Base-by-base conservation (phyloP, 148 eudicot species). In the Camellia granthamiana region DNA sequence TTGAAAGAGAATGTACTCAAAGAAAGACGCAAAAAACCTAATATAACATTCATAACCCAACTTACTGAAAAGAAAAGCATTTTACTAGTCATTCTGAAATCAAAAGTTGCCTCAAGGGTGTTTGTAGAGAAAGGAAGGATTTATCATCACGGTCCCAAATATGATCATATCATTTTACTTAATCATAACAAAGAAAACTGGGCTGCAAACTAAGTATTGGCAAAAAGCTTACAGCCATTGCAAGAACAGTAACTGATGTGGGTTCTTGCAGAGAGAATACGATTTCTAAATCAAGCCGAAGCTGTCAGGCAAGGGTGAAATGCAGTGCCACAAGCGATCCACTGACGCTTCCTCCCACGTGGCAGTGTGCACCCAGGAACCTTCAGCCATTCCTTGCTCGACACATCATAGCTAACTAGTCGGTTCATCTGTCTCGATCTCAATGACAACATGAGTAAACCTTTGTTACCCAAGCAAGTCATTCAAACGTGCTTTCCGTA, bases 381-480 rank as follows among this genome's bases (percentile, higher is more conserved):
- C 88, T 90, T 93, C 58, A 84, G 56, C 99, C 99, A 96, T 73
- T 92, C 94, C 80, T 88, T 59, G 72, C 73, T 94, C 41, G 77
- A 76, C 62, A 91, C 76, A 71, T 94, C 88, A 75, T 94, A 96
- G 1, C 88, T 94, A 72, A 96, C 95, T 52, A 96, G 76, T 41
- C 97, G 89, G 74, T 91, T 91, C 97, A 88, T 92, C 79, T 89
- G 92, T 51, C 89, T 87, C 10, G 97, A 93, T 84, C 94, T 89
- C 74, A 96, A 85, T 1, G 99, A 96, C 83, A 96, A 77, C 98
- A 96, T 92, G 79, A 96, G 86, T 92, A 94, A 82, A 43, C 90
- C 94, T 75, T 83, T 91, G 88, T 96, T 96, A 84, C 99, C 99
- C 85, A 96, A 89, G 82, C 99, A 93, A 79, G 88, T 92, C 99